These are phyloP conservation scores for Cercophora sp. DNA, from an alignment of 495 filamentous ascomycete genomes.

Conservation along the genomic window DNA sequence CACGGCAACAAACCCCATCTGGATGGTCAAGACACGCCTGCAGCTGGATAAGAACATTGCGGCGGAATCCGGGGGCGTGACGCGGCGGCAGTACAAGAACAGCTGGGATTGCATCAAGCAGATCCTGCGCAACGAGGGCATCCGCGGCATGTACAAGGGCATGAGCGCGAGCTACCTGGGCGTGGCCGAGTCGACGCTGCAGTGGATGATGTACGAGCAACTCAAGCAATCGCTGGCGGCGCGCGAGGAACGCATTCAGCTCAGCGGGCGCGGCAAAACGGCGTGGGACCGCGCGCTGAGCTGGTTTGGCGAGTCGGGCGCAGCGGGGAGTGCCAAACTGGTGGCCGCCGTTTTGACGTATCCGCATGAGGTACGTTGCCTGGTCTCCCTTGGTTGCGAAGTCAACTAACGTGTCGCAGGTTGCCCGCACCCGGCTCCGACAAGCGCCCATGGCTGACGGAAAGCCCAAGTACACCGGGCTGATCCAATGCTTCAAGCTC, in stretches of 20 bases:
- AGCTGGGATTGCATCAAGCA: constrained; percentile 76
- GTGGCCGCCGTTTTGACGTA: constrained; percentile 77
- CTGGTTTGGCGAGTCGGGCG: constrained; percentile 67
- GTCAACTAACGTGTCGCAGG: constrained; percentile 39
- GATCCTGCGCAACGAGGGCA: constrained; percentile 70
- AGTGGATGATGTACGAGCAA: constrained; percentile 84
- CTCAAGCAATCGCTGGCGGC: constrained; percentile 63
- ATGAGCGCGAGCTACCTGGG: constrained; percentile 85
- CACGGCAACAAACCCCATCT: constrained; percentile 88
- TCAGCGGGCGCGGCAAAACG: constrained; percentile 52
- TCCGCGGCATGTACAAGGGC: constrained; percentile 76
- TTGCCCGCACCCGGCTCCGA: constrained; percentile 74
- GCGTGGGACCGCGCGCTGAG: constrained; percentile 61
- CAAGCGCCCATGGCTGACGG: constrained; percentile 74
- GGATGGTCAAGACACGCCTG: constrained; percentile 84
- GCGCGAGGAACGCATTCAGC: constrained; percentile 51
- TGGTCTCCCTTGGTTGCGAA: neutral
- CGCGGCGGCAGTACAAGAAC: constrained; percentile 68
- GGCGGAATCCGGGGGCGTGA: constrained; percentile 42
- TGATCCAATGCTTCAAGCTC: constrained; percentile 75
- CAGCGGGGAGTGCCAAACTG: constrained; percentile 78
- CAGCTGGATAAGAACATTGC: constrained; percentile 74
- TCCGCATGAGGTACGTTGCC: constrained; percentile 71
- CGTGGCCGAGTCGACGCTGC: constrained; percentile 77
- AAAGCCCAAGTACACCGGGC: constrained; percentile 72